Evolutionary conservation across 306 rosid species (phyloP), one percentile per base, ranked within the genome.

Genomic region (Benincasa hispida): DNA sequence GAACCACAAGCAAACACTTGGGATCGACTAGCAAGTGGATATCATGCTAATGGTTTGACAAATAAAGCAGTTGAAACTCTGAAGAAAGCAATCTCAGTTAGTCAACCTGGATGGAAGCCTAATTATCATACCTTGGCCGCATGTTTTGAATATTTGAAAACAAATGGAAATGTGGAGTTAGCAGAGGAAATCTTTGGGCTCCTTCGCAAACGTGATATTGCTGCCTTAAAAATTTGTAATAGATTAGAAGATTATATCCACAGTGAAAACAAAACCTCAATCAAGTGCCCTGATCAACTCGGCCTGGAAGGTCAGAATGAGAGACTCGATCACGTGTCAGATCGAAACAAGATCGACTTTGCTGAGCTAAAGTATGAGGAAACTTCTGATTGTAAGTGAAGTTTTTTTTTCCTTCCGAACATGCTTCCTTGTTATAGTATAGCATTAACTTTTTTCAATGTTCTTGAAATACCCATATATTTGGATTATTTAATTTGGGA

Each of bases 131-230:
- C 76, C 25, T 77, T 88, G 65, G 79, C 77, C 72, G 80, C 80
- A 35, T 88, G 92, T 77, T 75, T 92, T 53, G 83, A 88, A 42
- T 81, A 83, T 81, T 77, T 86, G 85, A 92, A 92, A 85, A 88
- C 70, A 63, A 84, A 87, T 68, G 86, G 78, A 61, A 83, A 90
- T 51, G 45, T 80, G 77, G 89, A 86, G 42, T 80, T 28, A 4
- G 89, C 89, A 4, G 74, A 81, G 66, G 89, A 92, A 76, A 74
- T 88, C 28, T 41, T 87, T 6, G 75, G 79, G 47, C 79, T 83
- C 35, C 73, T 82, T 54, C 47, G 47, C 77, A 84, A 88, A 41
- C 32, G 60, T 7, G 65, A 48, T 41, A 76, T 53, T 78, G 51
- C 84, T 63, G 48, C 83, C 7, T 12, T 11, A 47, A 73, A 75